These are phyloP conservation scores for Thelephora terrestris DNA, from an alignment of 1,284 basidiomycete genomes.

Conservation along the genomic window DNA sequence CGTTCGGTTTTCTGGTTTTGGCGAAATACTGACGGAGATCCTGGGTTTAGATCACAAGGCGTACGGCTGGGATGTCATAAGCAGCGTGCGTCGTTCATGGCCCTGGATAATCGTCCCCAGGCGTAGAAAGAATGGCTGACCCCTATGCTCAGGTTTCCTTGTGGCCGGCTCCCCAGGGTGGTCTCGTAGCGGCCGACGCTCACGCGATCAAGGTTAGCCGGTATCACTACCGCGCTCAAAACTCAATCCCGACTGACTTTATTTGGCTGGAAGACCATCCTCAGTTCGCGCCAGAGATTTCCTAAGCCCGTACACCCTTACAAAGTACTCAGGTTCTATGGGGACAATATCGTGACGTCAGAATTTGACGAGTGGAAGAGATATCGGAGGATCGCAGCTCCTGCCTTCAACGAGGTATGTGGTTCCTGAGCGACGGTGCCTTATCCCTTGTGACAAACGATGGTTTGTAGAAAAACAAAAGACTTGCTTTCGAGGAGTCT, in stretches of 20 bases:
- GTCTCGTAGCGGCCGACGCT: conserved; percentile 16
- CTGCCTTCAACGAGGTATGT: conserved; percentile 32
- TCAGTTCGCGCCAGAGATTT: conserved; percentile 18
- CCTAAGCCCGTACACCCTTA: conserved; percentile 27
- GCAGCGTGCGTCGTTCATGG: conserved; percentile 11
- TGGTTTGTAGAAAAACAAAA: conserved; percentile 30
- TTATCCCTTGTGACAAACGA: background rate
- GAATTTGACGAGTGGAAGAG: conserved; percentile 55
- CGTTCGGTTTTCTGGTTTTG: too few species aligned
- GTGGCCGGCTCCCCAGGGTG: conserved; percentile 10
- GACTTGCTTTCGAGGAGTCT: conserved; percentile 48
- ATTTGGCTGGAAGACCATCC: conserved; percentile 5
- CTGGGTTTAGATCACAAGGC: conserved; percentile 2
- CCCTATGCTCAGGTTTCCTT: conserved; percentile 7
- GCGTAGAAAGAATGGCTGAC: background rate
- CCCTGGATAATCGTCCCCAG: too few species aligned
- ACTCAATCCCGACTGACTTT: background rate
- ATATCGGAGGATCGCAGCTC: conserved; percentile 38
- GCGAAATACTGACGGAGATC: too few species aligned
- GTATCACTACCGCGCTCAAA: background rate
- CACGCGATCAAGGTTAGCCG: conserved; percentile 14
- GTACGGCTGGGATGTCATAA: conserved; percentile 17
- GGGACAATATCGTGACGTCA: conserved; percentile 45
- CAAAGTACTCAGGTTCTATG: conserved; percentile 27
- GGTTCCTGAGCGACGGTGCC: background rate